phyloP scores from a whole-genome alignment of 139 green algal species.

The Pedinophyceae sp. region DNA sequence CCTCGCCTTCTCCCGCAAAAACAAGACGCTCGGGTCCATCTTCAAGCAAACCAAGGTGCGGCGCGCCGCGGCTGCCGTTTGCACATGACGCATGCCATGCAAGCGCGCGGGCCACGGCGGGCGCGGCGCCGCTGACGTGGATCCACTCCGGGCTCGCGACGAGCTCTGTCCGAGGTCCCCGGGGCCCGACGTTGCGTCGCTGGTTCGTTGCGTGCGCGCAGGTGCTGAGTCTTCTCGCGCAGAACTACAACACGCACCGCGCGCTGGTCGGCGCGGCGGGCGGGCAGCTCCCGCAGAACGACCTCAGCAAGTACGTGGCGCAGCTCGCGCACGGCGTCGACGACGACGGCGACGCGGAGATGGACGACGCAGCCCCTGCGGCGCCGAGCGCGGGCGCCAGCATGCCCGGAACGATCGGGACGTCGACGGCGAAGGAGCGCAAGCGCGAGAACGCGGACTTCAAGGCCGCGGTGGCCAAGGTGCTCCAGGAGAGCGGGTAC shows the following conservation, averaged over 20 bases:
- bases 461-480: constrained; percentile 24
- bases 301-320: too few relatives aligned
- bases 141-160: not conserved
- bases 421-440: constrained; percentile 33
- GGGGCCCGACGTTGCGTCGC: not conserved
- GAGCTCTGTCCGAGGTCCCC: too few relatives aligned
- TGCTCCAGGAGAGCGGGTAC: constrained; percentile 49
- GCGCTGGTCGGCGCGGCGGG: constrained; percentile 14
- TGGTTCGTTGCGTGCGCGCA: not conserved
- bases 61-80: constrained; percentile 30
- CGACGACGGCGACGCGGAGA: constrained; percentile 11
- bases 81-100: constrained; percentile 13
- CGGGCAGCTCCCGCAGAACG: constrained; percentile 1
- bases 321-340: constrained; percentile 10
- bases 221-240: constrained; percentile 45
- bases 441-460: constrained; percentile 25
- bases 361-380: too few relatives aligned
- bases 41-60: constrained; percentile 55
- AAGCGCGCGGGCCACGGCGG: not conserved
- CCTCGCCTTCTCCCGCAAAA: constrained; percentile 84
- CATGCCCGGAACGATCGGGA: not conserved
- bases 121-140: not conserved
- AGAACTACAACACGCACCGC: constrained; percentile 47
- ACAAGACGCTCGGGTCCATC: constrained; percentile 90
- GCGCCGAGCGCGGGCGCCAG: too few relatives aligned